A percentile compares a stretch with the other conserved stretches of the same genome.
Evolutionary conservation across 805 yeast genomes (phyloP).

Genomic region (Cyberlindnera mycetangii): DNA sequence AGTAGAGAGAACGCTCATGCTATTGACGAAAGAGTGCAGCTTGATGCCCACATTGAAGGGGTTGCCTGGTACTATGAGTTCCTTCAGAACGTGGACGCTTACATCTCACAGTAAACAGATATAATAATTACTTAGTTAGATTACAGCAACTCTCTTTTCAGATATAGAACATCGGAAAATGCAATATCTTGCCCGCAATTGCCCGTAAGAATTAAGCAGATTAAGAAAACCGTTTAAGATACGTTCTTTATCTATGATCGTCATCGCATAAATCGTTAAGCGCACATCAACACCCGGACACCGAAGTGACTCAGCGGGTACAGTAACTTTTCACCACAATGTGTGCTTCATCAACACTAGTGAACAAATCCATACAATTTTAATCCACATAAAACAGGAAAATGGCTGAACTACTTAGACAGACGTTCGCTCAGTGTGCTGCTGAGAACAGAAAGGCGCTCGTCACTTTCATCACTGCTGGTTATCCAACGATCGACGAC

Average conservation of each 20-base stretch:
- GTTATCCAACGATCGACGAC: constrained; percentile 83
- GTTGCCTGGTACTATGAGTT: constrained; percentile 17
- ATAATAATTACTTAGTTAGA: constrained; percentile 32
- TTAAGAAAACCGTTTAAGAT: no score
- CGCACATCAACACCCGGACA: constrained; percentile 6
- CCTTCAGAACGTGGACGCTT: constrained; percentile 13
- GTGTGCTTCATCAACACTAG: background rate
- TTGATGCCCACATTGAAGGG: constrained; percentile 25
- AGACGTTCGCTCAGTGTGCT: constrained; percentile 59
- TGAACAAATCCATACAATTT: background rate
- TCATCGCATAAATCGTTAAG: no score
- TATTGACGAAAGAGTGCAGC: constrained; percentile 50
- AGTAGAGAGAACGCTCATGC: constrained; percentile 45
- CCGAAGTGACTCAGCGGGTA: constrained; percentile 4
- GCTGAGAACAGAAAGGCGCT: constrained; percentile 76
- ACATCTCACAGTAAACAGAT: constrained; percentile 1
- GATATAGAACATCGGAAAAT: no score
- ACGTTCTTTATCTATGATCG: background rate
- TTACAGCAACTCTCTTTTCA: background rate
- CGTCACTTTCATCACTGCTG: constrained; percentile 92
- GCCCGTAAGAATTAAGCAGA: no score
- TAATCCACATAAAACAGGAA: background rate
- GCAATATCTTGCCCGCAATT: no score
- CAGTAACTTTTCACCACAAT: background rate
- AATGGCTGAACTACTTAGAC: constrained; percentile 43